Percentiles rank a stretch among this genome's conserved stretches.
phyloP scores from a whole-genome alignment of 805 yeast genomes.

The Wickerhamiella parazyma region DNA sequence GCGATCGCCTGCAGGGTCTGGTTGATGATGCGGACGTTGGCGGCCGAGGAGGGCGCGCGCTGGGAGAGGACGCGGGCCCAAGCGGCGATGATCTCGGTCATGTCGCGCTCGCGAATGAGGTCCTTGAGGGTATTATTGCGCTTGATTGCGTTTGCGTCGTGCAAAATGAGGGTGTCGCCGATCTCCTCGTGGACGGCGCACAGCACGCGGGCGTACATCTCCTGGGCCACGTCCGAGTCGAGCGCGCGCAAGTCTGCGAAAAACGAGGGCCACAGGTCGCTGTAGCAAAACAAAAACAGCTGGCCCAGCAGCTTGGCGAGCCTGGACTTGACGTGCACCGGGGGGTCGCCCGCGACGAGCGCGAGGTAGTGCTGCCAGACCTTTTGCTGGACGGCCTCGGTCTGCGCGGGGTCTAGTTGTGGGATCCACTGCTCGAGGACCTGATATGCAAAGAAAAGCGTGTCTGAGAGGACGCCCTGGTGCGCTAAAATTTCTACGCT shows the following conservation, averaged over 20 bases:
- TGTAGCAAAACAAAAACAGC: constrained; percentile 37
- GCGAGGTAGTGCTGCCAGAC: constrained; percentile 35
- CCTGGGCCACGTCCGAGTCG: constrained; percentile 36
- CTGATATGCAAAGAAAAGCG: constrained; percentile 56
- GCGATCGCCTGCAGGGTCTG: constrained; percentile 58
- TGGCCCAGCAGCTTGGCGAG: constrained; percentile 42
- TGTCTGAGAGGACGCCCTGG: constrained; percentile 35
- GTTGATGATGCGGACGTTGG: constrained; percentile 37
- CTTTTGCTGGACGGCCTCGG: constrained; percentile 33
- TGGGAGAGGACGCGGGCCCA: constrained; percentile 51
- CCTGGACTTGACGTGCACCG: constrained; percentile 39
- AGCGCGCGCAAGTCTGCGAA: constrained; percentile 37
- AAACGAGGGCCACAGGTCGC: constrained; percentile 36
- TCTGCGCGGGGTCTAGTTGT: constrained; percentile 33
- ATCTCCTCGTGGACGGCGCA: constrained; percentile 75
- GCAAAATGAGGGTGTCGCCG: constrained; percentile 75
- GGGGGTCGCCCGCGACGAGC: constrained; percentile 20
- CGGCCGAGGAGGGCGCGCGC: constrained; percentile 23
- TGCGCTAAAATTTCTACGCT: constrained; percentile 29
- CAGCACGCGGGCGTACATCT: constrained; percentile 62
- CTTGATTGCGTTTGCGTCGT: constrained; percentile 44
- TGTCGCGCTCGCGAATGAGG: constrained; percentile 61
- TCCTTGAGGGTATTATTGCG: constrained; percentile 70
- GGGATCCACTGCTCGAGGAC: constrained; percentile 48
- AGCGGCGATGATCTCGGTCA: constrained; percentile 44